Evolutionary conservation across 2,329 filamentous ascomycete genomes (phyloP).

Genomic region (Calonectria crousiana): DNA sequence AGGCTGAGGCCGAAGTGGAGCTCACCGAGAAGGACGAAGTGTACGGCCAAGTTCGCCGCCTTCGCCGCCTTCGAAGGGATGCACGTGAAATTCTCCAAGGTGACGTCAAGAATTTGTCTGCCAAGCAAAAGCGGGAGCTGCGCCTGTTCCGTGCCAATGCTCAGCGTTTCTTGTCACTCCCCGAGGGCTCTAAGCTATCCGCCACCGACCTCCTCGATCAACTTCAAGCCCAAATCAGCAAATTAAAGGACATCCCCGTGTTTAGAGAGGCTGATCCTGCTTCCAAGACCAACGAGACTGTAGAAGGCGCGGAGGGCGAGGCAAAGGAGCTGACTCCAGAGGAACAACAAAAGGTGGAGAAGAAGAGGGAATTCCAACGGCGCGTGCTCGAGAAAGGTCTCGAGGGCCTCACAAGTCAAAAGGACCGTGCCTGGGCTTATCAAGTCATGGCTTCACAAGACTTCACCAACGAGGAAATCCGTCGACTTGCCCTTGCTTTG

Average conservation of each 20-base stretch:
- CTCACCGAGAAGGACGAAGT: constrained; percentile 41
- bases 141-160: constrained; percentile 78
- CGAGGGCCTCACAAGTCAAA: constrained; percentile 49
- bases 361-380: constrained; percentile 44
- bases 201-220: constrained; percentile 47
- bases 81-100: constrained; percentile 53
- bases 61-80: constrained; percentile 47
- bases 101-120: constrained; percentile 66
- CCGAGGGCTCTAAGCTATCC: constrained; percentile 47
- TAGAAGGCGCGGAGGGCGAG: not conserved
- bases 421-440: constrained; percentile 46
- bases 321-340: constrained; percentile 32
- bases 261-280: constrained; percentile 46
- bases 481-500: constrained; percentile 68
- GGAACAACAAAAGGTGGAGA: constrained; percentile 29
- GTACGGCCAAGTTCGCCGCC: constrained; percentile 40
- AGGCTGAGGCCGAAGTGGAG: constrained; percentile 43
- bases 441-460: constrained; percentile 49
- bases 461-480: constrained; percentile 63
- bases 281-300: constrained; percentile 18
- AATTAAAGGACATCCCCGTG: constrained; percentile 46
- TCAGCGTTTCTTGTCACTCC: constrained; percentile 67
- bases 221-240: constrained; percentile 50
- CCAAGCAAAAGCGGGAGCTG: constrained; percentile 80
- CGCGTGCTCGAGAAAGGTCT: constrained; percentile 51